Conservation (phyloP, 2,329 filamentous ascomycete genomes). For the Fusarium sp. region DNA sequence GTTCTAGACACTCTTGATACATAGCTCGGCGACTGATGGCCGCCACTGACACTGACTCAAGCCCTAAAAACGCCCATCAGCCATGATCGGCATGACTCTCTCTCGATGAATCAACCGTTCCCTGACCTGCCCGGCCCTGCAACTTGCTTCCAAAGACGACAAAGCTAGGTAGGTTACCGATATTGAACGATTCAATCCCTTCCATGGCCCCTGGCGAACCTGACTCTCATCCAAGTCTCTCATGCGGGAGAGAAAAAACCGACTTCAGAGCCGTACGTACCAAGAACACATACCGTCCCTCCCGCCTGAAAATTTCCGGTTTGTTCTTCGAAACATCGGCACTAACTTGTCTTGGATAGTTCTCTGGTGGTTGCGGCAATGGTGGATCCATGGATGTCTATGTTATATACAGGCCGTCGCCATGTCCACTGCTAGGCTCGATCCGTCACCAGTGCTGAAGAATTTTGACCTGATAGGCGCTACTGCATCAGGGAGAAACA, state of each 20-base stretch:
- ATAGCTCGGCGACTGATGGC: neutral
- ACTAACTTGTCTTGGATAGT: constrained; percentile 9
- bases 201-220: neutral
- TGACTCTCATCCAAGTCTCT: neutral
- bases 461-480: constrained; percentile 11
- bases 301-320: neutral
- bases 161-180: neutral
- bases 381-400: constrained; percentile 13
- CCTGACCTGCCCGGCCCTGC: neutral
- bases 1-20: constrained; percentile 5
- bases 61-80: neutral
- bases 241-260: neutral
- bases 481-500: constrained; percentile 17
- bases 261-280: neutral
- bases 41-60: constrained; percentile 8
- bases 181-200: neutral
- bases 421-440: constrained; percentile 27
- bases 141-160: neutral
- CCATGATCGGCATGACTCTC: constrained; percentile 14
- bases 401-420: neutral
- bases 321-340: neutral
- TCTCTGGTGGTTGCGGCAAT: constrained; percentile 22
- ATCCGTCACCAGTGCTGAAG: constrained; percentile 31
- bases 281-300: neutral
- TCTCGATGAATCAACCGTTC: neutral